Base-by-base conservation (phyloP, 768 basidiomycete genomes). In the Leucosporidium creatinivorum region DNA sequence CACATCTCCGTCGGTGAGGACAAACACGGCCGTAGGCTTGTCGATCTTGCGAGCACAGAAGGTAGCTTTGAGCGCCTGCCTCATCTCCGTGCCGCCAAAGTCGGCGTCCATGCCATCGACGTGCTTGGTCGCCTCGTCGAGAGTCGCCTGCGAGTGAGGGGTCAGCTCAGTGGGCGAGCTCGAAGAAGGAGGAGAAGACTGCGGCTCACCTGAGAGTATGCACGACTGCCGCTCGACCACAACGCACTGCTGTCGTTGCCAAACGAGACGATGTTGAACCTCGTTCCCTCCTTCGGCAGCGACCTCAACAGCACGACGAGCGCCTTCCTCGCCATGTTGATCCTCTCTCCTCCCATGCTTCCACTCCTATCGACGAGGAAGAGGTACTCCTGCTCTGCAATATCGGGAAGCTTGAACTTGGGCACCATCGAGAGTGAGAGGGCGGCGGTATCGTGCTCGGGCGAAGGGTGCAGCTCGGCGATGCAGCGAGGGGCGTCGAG, bases 251-350 rank as follows among this genome's bases (percentile, higher is more conserved):
- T 75, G 0, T 17, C 0, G 15, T 1, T 58, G 0, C 84, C 84
- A 71, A 87, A 87, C 62, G 82, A 82, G 62, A 84, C 79, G n/a
- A 87, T 79, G 61, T 87, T 87, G 79, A 87, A 84, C 0, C 60
- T 71, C 0, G 84, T 82, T 5, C 78, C 78, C 0, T 68, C 48
- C 30, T 52, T 64, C 5, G 87, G 78, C 72, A 84, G 79, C 9
- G 79, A 80, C 5, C 66, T 39, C 21, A 87, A 77, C 0, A 87
- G 73, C 69, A 84, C 78, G 0, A 58, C 57, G 39, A 86, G 76
- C 0, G 84, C 83, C 36, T 75, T 66, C 68, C 82, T 85, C 15
- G 70, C 72, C n/a, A 62, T 57, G 21, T 19, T 36, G 39, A 73
- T 73, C 25, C 70, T 31, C 4, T 23, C 25, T 3, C 67, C 73